Evolutionary conservation across 2,329 filamentous ascomycete species (phyloP), one percentile per base, ranked within the genome.

Genomic region (Pseudopyrenochaeta lycopersici): DNA sequence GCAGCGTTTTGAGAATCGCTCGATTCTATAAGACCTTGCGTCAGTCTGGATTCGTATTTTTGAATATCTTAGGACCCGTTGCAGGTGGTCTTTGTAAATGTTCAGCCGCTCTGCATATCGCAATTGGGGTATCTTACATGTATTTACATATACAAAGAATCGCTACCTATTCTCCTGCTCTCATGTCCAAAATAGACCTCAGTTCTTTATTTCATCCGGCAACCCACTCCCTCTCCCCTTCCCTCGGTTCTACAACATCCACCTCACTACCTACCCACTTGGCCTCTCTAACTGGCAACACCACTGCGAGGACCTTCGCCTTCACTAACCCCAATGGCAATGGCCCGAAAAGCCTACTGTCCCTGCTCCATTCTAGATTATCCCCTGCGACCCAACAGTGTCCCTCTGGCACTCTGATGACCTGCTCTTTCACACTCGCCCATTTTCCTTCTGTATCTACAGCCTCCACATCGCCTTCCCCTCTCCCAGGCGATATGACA

Each of bases 381-480:
- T 99, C 95, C 2, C 95, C 95, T 2, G 88, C 85, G 6, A 97
- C 80, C 86, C 92, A 98, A 68, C 92, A 96, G 80, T 99, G 95
- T 1, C 95, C 95, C 70, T 90, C 82, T 0, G 95, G 95, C 14
- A 99, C 90, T 81, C 90, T 87, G 15, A 92, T 82, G 85, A 91
- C 88, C 44, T 66, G 63, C 36, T 75, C 71, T 33, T 54, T 68
- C 7, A 73, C 55, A 23, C 49, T 62, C 17, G 64, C 65, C 63
- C 63, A 72, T 45, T 70, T 66, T 1, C 63, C 64, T 6, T 70
- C 66, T 1, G 48, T 52, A 29, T 62, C 64, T 14, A 51, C 49
- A n/a, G 65, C 60, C 11, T 57, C 54, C 7, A 69, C 4, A 50
- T 70, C 69, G 23, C 61, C 67, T 2, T 68, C 62, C 15, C 66